Evolutionary conservation across 2,329 filamentous ascomycete genomes (phyloP).

Genomic region (Grosmannia serpens): DNA sequence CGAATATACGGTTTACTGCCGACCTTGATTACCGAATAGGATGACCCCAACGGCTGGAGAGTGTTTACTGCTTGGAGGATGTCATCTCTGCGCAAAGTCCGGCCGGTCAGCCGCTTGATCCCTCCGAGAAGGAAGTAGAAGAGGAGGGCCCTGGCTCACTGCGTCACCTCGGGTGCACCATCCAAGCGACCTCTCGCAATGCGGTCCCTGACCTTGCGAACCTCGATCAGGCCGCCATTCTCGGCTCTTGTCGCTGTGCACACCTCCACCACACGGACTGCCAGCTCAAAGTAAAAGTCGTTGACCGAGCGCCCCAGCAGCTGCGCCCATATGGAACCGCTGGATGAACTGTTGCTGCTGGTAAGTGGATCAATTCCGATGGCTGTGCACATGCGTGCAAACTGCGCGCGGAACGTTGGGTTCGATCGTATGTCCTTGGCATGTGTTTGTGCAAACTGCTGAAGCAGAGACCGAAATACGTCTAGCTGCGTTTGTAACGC

Average conservation of each 20-base stretch:
- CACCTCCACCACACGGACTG: conserved; percentile 88
- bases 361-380: conserved; percentile 94
- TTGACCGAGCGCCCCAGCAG: conserved; percentile 85
- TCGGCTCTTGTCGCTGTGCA: conserved; percentile 77
- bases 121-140: not conserved
- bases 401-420: conserved; percentile 89
- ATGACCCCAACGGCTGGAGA: conserved; percentile 74
- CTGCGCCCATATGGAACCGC: conserved; percentile 79
- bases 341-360: conserved; percentile 40
- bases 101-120: not conserved
- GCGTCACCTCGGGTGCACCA: conserved; percentile 67
- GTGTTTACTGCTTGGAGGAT: conserved; percentile 81
- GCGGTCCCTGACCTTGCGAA: conserved; percentile 67
- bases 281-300: conserved; percentile 97
- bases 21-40: conserved; percentile 74
- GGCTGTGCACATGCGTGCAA: conserved; percentile 94
- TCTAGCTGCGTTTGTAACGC: conserved; percentile 87
- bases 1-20: conserved; percentile 80
- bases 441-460: conserved; percentile 92
- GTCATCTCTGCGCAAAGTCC: conserved; percentile 56
- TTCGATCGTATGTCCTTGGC: conserved; percentile 93
- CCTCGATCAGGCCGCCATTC: conserved; percentile 83
- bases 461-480: conserved; percentile 88
- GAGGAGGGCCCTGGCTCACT: conserved; percentile 36
- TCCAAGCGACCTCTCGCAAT: conserved; percentile 64